phyloP scores from a whole-genome alignment of 495 filamentous ascomycete genomes.

The Extremus antarcticus region DNA sequence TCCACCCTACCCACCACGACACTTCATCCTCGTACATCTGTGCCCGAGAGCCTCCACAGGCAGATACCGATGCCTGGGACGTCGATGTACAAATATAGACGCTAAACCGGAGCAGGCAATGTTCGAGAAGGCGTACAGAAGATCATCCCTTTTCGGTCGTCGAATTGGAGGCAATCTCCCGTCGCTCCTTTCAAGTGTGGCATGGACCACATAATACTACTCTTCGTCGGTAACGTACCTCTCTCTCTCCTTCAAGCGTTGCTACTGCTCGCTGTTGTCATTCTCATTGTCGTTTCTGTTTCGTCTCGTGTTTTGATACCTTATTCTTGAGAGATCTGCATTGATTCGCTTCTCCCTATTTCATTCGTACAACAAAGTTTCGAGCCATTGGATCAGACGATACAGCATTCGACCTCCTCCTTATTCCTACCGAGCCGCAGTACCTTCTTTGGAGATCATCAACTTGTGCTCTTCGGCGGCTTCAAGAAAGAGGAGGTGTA shows the following conservation, averaged over 20 bases:
- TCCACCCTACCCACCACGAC: neutral
- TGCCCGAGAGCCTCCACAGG: neutral
- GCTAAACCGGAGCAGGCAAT: neutral
- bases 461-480: neutral
- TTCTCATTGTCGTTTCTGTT: neutral
- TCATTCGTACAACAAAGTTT: neutral
- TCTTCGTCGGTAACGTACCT: neutral
- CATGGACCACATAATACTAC: neutral
- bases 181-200: slow-evolving; percentile 5
- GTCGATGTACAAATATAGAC: neutral
- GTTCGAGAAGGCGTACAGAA: neutral
- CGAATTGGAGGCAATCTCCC: slow-evolving; percentile 3
- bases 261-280: neutral
- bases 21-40: neutral
- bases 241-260: slow-evolving; percentile 6
- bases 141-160: neutral
- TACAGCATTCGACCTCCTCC: neutral
- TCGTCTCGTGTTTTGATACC: neutral
- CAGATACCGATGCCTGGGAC: neutral
- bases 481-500: neutral
- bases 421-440: neutral
- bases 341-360: neutral
- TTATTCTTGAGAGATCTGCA: neutral
- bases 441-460: neutral
- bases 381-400: neutral